These are phyloP conservation scores for Asparagopsis taxiformis DNA, from an alignment of 31 red algal genomes.

Conservation along the genomic window DNA sequence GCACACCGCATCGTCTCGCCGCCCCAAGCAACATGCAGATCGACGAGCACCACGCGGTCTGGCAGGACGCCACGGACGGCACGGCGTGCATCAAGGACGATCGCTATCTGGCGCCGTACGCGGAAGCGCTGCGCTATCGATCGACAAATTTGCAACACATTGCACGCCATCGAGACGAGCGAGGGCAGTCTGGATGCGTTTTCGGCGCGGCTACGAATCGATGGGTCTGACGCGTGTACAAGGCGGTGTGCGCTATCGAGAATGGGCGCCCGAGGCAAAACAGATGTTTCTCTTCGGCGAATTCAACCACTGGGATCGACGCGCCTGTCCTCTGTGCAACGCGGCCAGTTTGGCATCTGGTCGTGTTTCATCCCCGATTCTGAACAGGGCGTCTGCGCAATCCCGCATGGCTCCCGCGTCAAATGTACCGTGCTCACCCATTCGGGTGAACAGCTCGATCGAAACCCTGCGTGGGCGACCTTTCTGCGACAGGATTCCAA, in stretches of 20 bases:
- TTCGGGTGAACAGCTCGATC: slow-evolving; percentile 69
- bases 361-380: slow-evolving; percentile 66
- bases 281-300: slow-evolving; percentile 94
- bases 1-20: too few species aligned
- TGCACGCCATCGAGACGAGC: slow-evolving; percentile 53
- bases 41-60: slow-evolving; percentile 61
- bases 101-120: slow-evolving; percentile 72
- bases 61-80: slow-evolving; percentile 77
- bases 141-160: slow-evolving; percentile 59
- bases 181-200: slow-evolving; percentile 84
- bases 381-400: slow-evolving; percentile 70
- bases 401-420: slow-evolving; percentile 79
- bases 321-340: slow-evolving; percentile 48
- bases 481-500: slow-evolving; percentile 81
- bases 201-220: slow-evolving; percentile 59
- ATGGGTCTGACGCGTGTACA: slow-evolving; percentile 73
- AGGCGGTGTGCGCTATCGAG: slow-evolving; percentile 69
- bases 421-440: slow-evolving; percentile 78
- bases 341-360: slow-evolving; percentile 90
- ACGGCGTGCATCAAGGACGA: slow-evolving; percentile 81
- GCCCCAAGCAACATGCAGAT: too few species aligned
- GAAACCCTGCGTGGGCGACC: slow-evolving; percentile 91
- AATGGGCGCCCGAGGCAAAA: slow-evolving; percentile 91
- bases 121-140: slow-evolving; percentile 79
- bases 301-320: slow-evolving; percentile 94